phyloP scores from a whole-genome alignment of 2,329 filamentous ascomycete species.

The Trichoderma sp. region DNA sequence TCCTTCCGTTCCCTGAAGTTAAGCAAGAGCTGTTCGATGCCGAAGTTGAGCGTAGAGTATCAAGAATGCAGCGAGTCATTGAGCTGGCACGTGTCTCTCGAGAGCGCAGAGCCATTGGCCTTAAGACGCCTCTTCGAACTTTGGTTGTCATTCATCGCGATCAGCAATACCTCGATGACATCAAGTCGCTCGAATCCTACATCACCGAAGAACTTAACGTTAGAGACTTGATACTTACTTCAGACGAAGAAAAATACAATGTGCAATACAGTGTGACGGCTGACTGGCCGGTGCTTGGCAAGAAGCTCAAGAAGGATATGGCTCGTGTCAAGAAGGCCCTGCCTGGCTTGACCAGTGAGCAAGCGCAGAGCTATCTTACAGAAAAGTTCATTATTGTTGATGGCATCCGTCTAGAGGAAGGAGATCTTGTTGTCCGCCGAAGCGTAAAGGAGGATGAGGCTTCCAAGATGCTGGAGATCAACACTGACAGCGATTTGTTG shows the following conservation, averaged over 20 bases:
- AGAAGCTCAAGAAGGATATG: constrained; percentile 96
- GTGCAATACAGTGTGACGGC: constrained; percentile 88
- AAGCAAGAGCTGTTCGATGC: constrained; percentile 85
- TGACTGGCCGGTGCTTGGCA: constrained; percentile 92
- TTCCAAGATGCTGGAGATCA: constrained; percentile 77
- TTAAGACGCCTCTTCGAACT: constrained; percentile 90
- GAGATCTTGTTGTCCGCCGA: constrained; percentile 77
- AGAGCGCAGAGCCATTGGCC: constrained; percentile 78
- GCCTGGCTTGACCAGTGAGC: constrained; percentile 72
- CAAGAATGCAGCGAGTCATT: constrained; percentile 94
- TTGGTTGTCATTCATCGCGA: constrained; percentile 87
- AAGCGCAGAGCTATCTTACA: constrained; percentile 77
- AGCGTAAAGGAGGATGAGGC: constrained; percentile 72
- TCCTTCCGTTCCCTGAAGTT: constrained; percentile 86
- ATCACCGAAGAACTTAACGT: constrained; percentile 92
- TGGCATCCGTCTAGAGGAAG: constrained; percentile 78
- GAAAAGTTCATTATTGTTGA: constrained; percentile 78
- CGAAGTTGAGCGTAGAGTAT: constrained; percentile 81
- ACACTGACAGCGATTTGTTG: constrained; percentile 86
- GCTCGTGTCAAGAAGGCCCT: constrained; percentile 89
- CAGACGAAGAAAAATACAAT: constrained; percentile 86
- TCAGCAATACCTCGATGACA: constrained; percentile 79
- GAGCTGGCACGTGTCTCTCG: constrained; percentile 84
- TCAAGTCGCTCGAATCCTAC: constrained; percentile 83
- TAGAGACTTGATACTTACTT: constrained; percentile 78